Evolutionary conservation across 2,329 filamentous ascomycete species (phyloP), one percentile per base, ranked within the genome.

Genomic region (Alternaria ethzedia): DNA sequence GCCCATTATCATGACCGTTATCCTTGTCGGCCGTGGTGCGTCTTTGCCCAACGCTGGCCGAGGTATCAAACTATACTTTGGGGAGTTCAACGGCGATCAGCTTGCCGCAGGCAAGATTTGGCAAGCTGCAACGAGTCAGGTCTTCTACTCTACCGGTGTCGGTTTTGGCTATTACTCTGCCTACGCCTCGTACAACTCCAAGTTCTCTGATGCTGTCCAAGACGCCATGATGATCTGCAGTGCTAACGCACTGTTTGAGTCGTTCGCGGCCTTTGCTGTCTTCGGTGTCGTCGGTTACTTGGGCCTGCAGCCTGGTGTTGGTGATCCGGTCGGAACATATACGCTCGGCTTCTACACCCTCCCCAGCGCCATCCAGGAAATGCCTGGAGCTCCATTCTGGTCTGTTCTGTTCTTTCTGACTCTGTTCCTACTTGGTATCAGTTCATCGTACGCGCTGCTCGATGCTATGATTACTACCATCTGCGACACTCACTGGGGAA

Each of bases 311-410:
- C 80, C 79, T 7, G 57, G 78, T 17, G 68, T 79, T 8, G 73
- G 72, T 83, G 78, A 78, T 20, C 69, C 78, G 1, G 77, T 87
- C 2, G 85, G 85, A 13, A 81, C 83, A 26, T 87, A 87, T 63
- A 81, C 81, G 1, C 81, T 87, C 4, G 86, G 85, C 1, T 87
- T 87, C 72, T 72, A 86, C n/a, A 87, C 86, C 0, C 77, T 85
- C 1, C 86, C 85, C 0, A 82, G 81, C 8, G 86, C 85, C 8
- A 81, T 87, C 2, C 75, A 82, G 2, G 79, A 86, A 57, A 85
- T 87, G 81, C 85, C 85, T 0, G 85, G 81, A 0, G 77, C 85
- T 4, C 85, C 86, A 43, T 86, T 85, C 64, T 87, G 85, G 85
- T 83, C 85, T 0, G 78, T 86, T 25, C 74, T 84, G 3, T 75